Evolutionary conservation across 495 filamentous ascomycete genomes (phyloP).

Genomic region (Aspergillus conjunctus): DNA sequence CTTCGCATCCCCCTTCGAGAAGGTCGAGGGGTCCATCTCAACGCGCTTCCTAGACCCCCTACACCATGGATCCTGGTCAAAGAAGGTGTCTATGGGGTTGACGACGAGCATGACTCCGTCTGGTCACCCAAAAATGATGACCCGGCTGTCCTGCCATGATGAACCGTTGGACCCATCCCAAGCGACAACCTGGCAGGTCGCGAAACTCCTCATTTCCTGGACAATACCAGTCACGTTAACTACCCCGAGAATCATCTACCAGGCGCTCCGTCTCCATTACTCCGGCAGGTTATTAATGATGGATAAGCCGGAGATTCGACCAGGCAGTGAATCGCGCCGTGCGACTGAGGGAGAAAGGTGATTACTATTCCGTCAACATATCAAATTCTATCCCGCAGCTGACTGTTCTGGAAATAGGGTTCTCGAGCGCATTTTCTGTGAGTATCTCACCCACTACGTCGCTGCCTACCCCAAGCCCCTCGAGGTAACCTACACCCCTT

Average conservation of each 20-base stretch:
- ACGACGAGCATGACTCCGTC: background rate
- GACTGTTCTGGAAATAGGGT: background rate
- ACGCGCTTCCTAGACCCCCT: constrained; percentile 7
- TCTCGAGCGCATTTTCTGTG: constrained; percentile 13
- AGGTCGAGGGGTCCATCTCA: background rate
- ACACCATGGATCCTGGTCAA: background rate
- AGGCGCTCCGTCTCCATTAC: background rate
- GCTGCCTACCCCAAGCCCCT: background rate
- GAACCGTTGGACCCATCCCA: background rate
- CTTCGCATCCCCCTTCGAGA: constrained; percentile 14
- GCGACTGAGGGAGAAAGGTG: constrained; percentile 7
- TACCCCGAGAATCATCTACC: background rate
- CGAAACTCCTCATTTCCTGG: constrained; percentile 1
- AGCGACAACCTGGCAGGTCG: background rate
- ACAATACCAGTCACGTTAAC: background rate
- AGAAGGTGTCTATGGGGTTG: background rate
- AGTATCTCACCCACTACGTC: constrained; percentile 5
- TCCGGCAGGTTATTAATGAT: background rate
- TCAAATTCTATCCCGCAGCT: background rate
- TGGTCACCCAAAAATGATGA: constrained; percentile 6
- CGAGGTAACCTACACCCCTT: constrained; percentile 10
- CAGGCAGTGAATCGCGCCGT: constrained; percentile 6
- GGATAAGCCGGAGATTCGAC: background rate
- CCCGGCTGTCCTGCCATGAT: background rate
- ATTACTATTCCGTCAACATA: background rate